These are phyloP conservation scores for Dipteronia sinensis DNA, from an alignment of 345 rosid species.

Conservation along the genomic window DNA sequence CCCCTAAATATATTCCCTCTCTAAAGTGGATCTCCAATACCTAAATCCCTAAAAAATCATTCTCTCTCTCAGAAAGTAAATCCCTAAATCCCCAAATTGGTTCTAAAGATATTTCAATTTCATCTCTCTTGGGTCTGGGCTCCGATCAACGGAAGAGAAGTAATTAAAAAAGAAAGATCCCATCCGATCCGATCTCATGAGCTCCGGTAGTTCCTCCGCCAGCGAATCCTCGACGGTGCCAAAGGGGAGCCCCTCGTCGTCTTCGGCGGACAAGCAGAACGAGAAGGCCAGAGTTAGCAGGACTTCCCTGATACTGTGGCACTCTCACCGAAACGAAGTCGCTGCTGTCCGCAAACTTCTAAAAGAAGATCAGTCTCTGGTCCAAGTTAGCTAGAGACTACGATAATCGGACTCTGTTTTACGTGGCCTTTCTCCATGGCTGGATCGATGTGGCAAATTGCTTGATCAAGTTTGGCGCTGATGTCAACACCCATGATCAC, in stretches of 20 bases:
- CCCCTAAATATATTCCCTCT: too few species aligned
- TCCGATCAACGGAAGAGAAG: too few species aligned
- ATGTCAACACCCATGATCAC: slow-evolving; percentile 98
- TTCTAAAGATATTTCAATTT: too few species aligned
- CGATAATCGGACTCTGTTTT: slow-evolving; percentile 88
- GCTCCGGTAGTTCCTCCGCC: slow-evolving; percentile 42
- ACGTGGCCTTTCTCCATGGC: slow-evolving; percentile 94
- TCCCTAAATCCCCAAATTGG: too few species aligned
- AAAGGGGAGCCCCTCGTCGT: slow-evolving; percentile 30
- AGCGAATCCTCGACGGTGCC: slow-evolving; percentile 27
- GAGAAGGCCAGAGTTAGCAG: slow-evolving; percentile 97
- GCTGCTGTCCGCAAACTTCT: slow-evolving; percentile 83
- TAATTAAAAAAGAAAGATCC: not conserved
- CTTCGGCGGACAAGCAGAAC: slow-evolving; percentile 66
- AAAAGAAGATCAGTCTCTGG: slow-evolving; percentile 84
- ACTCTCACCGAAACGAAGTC: slow-evolving; percentile 94
- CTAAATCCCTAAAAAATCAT: too few species aligned
- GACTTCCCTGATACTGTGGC: slow-evolving; percentile 96
- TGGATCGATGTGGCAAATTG: slow-evolving; percentile 91
- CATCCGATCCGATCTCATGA: slow-evolving; percentile 31
- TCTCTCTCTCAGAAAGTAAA: too few species aligned
- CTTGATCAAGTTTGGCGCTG: slow-evolving; percentile 84
- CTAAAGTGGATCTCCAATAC: too few species aligned
- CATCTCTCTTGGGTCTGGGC: too few species aligned
- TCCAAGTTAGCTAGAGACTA: slow-evolving; percentile 90